Evolutionary conservation across 1,139 yeast genomes (phyloP).

Genomic region (Hansenula lynferdii): DNA sequence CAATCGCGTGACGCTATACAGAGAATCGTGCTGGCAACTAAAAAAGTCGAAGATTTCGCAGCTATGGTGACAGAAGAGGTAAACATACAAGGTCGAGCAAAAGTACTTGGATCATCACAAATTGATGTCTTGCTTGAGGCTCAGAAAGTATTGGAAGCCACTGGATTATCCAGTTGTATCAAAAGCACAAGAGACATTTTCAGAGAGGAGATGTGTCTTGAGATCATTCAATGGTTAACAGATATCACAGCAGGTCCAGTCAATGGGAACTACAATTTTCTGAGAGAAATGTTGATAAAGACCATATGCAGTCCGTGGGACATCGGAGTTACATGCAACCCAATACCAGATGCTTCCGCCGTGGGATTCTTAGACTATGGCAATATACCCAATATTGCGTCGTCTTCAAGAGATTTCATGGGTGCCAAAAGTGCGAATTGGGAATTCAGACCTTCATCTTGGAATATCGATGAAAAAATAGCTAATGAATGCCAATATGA

Average conservation of each 20-base stretch:
- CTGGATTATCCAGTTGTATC: conserved; percentile 66
- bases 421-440: conserved; percentile 28
- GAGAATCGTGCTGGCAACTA: conserved; percentile 58
- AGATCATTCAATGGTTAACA: conserved; percentile 59
- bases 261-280: conserved; percentile 41
- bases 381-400: conserved; percentile 16
- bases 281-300: conserved; percentile 50
- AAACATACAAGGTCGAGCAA: conserved; percentile 64
- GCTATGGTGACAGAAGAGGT: conserved; percentile 66
- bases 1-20: conserved; percentile 73
- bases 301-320: conserved; percentile 55
- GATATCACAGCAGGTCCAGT: conserved; percentile 56
- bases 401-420: conserved; percentile 14
- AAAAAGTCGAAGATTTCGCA: conserved; percentile 64
- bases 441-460: conserved; percentile 22
- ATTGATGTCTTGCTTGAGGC: conserved; percentile 45
- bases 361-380: conserved; percentile 15
- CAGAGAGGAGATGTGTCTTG: conserved; percentile 79
- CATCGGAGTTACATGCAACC: conserved; percentile 29
- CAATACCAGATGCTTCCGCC: neutral
- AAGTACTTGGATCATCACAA: conserved; percentile 54
- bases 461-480: conserved; percentile 40
- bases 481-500: conserved; percentile 46
- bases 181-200: conserved; percentile 65
- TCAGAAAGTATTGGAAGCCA: conserved; percentile 48